Conservation (phyloP, 2,329 filamentous ascomycete species). For the Fusarium vanettenii region DNA sequence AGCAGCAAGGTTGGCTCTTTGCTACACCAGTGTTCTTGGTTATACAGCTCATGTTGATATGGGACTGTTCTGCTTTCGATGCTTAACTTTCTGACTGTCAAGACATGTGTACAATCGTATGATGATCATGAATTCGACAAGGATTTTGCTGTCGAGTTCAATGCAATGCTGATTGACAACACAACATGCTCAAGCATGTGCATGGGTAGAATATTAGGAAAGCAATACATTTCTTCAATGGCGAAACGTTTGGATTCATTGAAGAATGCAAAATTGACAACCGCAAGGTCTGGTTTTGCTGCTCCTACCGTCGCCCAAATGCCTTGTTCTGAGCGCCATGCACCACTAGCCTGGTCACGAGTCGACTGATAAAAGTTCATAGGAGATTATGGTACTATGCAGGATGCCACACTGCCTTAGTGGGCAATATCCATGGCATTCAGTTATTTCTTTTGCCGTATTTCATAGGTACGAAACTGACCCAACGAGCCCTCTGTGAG, state of each 20-base stretch:
- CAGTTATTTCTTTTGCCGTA: background rate
- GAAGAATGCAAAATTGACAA: background rate
- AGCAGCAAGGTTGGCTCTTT: background rate
- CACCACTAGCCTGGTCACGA: background rate
- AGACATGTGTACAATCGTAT: background rate
- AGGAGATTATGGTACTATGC: background rate
- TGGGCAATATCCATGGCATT: background rate
- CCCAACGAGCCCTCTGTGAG: background rate
- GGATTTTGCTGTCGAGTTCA: background rate
- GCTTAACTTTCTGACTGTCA: background rate
- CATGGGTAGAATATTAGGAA: background rate
- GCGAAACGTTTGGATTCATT: background rate
- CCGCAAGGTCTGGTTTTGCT: background rate
- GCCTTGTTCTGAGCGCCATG: background rate
- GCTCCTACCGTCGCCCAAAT: background rate
- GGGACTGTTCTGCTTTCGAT: background rate
- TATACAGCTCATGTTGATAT: background rate
- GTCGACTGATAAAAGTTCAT: background rate
- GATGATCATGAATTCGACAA: background rate
- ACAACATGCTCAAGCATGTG: background rate
- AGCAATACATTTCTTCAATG: background rate
- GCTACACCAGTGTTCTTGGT: background rate
- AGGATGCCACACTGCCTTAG: background rate
- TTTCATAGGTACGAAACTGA: background rate
- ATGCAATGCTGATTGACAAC: background rate